These are phyloP conservation scores for Camellia lanceoleosa DNA, from an alignment of 148 eudicot genomes.

Conservation along the genomic window DNA sequence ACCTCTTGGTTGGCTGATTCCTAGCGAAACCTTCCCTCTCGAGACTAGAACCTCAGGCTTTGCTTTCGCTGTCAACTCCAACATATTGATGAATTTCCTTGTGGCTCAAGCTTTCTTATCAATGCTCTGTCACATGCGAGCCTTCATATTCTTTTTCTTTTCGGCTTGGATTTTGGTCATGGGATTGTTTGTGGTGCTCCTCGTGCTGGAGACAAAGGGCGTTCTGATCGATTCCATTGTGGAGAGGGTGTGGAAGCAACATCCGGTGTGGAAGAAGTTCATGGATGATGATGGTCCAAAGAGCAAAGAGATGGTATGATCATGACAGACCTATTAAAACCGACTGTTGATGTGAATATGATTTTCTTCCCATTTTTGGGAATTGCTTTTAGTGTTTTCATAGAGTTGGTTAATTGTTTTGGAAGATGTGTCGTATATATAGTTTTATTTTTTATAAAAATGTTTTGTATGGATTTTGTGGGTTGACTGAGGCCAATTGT, in stretches of 20 bases:
- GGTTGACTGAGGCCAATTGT: no score
- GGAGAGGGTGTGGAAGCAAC: slow-evolving; percentile 39
- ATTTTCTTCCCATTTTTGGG: background rate
- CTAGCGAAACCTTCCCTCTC: slow-evolving; percentile 38
- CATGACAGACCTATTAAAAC: background rate
- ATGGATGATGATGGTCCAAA: slow-evolving; percentile 16
- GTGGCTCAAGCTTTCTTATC: slow-evolving; percentile 39
- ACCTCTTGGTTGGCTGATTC: slow-evolving; percentile 39
- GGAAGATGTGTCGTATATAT: no score
- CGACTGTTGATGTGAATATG: background rate
- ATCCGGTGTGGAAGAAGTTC: slow-evolving; percentile 39
- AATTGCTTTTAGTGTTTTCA: no score
- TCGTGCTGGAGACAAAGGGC: slow-evolving; percentile 45
- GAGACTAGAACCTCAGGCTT: slow-evolving; percentile 49
- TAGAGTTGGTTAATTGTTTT: no score
- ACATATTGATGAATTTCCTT: slow-evolving; percentile 47
- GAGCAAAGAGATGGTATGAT: slow-evolving; percentile 17
- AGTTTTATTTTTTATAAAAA: no score
- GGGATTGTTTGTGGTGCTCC: slow-evolving; percentile 35
- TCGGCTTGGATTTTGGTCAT: slow-evolving; percentile 42
- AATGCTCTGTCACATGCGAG: slow-evolving; percentile 38
- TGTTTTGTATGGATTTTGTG: no score
- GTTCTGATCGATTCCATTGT: slow-evolving; percentile 34
- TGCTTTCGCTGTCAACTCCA: slow-evolving; percentile 45
- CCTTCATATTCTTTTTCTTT: slow-evolving; percentile 44